Conservation (phyloP, 441 rosid species). For the Biscutella laevigata region DNA sequence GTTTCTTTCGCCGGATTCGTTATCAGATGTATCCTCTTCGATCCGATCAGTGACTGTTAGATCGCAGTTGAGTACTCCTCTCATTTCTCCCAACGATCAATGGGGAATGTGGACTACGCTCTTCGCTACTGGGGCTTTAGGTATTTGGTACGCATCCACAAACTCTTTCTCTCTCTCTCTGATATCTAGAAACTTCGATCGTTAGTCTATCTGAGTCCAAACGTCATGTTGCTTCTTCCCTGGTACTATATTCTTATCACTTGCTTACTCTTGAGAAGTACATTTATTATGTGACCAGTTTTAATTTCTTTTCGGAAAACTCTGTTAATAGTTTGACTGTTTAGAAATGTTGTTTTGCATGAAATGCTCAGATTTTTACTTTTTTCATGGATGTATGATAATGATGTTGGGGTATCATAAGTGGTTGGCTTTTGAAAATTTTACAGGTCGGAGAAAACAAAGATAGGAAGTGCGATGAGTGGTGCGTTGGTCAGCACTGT, state of each 20-base stretch:
- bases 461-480: slow-evolving; percentile 58
- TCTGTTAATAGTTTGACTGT: no score
- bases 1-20: slow-evolving; percentile 26
- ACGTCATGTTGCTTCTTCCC: background rate
- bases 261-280: background rate
- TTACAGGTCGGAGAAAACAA: slow-evolving; percentile 73
- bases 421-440: background rate
- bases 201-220: background rate
- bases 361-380: no score
- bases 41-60: slow-evolving; percentile 36
- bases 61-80: slow-evolving; percentile 52
- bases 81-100: slow-evolving; percentile 59
- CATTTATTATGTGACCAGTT: background rate
- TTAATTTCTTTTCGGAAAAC: background rate
- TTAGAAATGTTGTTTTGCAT: no score
- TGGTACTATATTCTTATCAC: no score
- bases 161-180: no score
- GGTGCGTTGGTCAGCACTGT: slow-evolving; percentile 73
- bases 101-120: slow-evolving; percentile 91
- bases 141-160: slow-evolving; percentile 82
- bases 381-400: no score
- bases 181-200: background rate
- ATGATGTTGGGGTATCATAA: background rate
- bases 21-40: slow-evolving; percentile 1
- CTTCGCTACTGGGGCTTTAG: slow-evolving; percentile 72